phyloP scores from a whole-genome alignment of 2,329 filamentous ascomycete genomes.

The Pyricularia grisea region DNA sequence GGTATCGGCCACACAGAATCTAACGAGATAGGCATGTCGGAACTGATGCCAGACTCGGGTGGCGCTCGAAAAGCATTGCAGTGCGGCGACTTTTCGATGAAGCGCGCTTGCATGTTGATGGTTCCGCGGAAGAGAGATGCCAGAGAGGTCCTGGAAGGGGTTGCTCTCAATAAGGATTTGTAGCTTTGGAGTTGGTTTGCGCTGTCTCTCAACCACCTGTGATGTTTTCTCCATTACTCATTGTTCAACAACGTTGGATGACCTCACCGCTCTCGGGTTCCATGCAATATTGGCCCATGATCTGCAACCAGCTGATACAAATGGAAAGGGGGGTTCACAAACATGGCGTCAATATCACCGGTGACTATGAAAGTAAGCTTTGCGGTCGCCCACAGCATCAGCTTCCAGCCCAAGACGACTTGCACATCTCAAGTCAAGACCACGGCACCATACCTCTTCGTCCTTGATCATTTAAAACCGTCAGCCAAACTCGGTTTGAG shows the following conservation, averaged over 20 bases:
- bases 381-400: background rate
- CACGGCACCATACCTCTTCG: slow-evolving; percentile 20
- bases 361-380: slow-evolving; percentile 64
- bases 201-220: slow-evolving; percentile 70
- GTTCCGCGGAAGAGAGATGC: slow-evolving; percentile 55
- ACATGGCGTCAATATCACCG: slow-evolving; percentile 46
- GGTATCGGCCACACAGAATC: slow-evolving; percentile 26
- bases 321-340: background rate
- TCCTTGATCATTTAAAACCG: slow-evolving; percentile 7
- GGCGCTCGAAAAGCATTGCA: slow-evolving; percentile 81
- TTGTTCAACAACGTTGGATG: background rate
- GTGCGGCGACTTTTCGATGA: slow-evolving; percentile 56
- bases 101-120: slow-evolving; percentile 56
- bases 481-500: background rate
- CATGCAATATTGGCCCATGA: background rate
- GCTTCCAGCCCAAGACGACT: background rate
- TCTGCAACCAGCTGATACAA: background rate
- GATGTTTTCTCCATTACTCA: background rate
- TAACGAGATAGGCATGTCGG: slow-evolving; percentile 1
- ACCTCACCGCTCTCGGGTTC: background rate
- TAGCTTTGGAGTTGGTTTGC: slow-evolving; percentile 60
- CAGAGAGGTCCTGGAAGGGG: slow-evolving; percentile 38
- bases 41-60: slow-evolving; percentile 28
- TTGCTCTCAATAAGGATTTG: slow-evolving; percentile 41
- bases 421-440: background rate